Evolutionary conservation across 306 rosid genomes (phyloP), one percentile per base, ranked within the genome.

Genomic region (Coriaria nepalensis): DNA sequence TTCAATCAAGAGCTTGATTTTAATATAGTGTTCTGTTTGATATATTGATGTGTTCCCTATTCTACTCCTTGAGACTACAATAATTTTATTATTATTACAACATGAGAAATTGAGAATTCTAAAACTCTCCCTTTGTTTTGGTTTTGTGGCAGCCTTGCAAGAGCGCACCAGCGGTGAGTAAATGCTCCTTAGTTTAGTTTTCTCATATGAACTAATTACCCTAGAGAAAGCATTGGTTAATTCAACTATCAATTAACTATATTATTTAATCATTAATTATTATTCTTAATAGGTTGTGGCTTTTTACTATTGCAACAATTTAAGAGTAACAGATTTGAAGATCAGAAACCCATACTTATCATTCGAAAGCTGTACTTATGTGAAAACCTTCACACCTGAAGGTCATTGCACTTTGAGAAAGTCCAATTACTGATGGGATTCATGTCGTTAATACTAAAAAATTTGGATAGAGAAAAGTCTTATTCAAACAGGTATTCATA

Each of bases 341-440:
- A 56, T 78, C 49, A 36, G 29, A 51, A 71, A 88, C 54, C 73
- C 97, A 50, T 95, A 81, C 58, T 11, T 84, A 0, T 34, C 56
- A 0, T 70, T 90, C 50, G 54, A 76, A 4, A 45, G 12, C 7
- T 78, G 95, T 56, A 13, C 35, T 50, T 73, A 78, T 12, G 95
- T 79, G 12, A 20, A 36, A 39, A 84, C n/a, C 66, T 43, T 56
- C 60, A 8, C 68, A 71, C 67, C 52, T 90, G 1, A 14, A 40
- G 7, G 66, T 90, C 0, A 56, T 3, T n/a, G 83, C 95, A 47
- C 95, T 95, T 0, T 73, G 32, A 11, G 5, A 78, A 35, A 90
- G 95, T 34, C 95, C 95, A 5, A 90, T 84, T 61, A 90, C 97
- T 2, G 97, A 90, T 59, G 97, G 97, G 59, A 79, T 90, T 72